Percentiles rank a stretch among this genome's conserved stretches.
Conservation (phyloP, 345 rosid genomes). For the Chamaenerion angustifolium region DNA sequence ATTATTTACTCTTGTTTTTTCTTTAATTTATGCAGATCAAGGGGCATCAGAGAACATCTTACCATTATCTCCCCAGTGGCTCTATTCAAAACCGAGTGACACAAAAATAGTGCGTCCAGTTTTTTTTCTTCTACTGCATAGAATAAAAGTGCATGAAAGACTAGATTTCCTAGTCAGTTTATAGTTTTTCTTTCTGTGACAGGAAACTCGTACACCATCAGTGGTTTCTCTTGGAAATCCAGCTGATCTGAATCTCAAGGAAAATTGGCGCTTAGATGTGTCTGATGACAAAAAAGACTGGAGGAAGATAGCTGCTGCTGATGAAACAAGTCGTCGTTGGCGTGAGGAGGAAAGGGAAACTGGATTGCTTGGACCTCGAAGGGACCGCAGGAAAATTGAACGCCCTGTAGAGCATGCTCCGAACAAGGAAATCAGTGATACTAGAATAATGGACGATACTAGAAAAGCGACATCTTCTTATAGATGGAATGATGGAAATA, state of each 20-base stretch:
- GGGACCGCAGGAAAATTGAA: conserved; percentile 51
- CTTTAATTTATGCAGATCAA: conserved; percentile 39
- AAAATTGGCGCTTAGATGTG: conserved; percentile 56
- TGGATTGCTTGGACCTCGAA: conserved; percentile 43
- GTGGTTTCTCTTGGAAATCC: conserved; percentile 24
- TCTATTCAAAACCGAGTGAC: conserved; percentile 63
- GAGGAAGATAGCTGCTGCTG: conserved; percentile 37
- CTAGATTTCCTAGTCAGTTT: background rate
- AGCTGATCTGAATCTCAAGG: conserved; percentile 39
- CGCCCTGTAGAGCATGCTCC: conserved; percentile 32
- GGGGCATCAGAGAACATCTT: conserved; percentile 55
- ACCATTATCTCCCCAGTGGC: conserved; percentile 97
- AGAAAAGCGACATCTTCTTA: too few relatives aligned
- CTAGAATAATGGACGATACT: conserved; percentile 31
- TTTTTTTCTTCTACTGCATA: background rate
- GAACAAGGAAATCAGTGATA: conserved; percentile 34
- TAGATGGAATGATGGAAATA: conserved; percentile 49
- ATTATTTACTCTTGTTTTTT: background rate
- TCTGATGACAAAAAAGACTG: conserved; percentile 53
- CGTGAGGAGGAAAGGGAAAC: conserved; percentile 83
- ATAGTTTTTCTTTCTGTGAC: conserved; percentile 2
- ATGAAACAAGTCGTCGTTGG: conserved; percentile 50
- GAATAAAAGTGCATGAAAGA: background rate
- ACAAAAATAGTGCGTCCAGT: conserved; percentile 27
- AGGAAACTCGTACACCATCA: conserved; percentile 38